Conservation (phyloP, 2,329 filamentous ascomycete genomes). For the Pyrenophora tritici-repentis region DNA sequence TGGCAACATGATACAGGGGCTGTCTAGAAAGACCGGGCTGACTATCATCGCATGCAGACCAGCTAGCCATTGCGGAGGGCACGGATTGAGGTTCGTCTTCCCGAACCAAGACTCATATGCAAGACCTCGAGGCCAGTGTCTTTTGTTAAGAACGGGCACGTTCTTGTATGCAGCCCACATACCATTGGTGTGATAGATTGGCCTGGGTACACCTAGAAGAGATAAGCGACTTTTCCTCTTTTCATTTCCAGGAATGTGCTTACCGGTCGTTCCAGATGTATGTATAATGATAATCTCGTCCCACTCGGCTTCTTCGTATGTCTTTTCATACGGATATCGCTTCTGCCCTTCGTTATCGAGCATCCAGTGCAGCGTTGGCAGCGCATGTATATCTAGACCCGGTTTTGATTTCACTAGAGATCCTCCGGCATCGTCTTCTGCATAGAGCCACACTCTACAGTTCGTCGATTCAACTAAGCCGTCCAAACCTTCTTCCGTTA, state of each 20-base stretch:
- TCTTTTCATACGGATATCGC: slow-evolving; percentile 17
- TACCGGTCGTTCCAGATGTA: slow-evolving; percentile 27
- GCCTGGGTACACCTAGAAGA: no score
- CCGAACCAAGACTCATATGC: slow-evolving; percentile 19
- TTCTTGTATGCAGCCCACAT: neutral
- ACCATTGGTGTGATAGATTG: no score
- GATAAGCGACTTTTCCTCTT: no score
- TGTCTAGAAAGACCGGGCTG: slow-evolving; percentile 13
- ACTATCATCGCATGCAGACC: slow-evolving; percentile 16
- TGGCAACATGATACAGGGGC: slow-evolving; percentile 13
- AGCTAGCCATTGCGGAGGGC: slow-evolving; percentile 25
- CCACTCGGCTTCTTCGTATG: slow-evolving; percentile 17
- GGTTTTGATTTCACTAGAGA: neutral
- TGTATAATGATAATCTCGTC: slow-evolving; percentile 25
- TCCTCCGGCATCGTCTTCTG: neutral
- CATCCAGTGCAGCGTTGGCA: neutral
- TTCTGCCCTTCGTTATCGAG: neutral
- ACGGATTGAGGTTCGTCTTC: slow-evolving; percentile 13
- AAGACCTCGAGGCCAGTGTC: slow-evolving; percentile 22
- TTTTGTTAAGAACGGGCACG: slow-evolving; percentile 2
- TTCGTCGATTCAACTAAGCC: neutral
- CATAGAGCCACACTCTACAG: neutral
- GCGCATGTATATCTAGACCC: neutral
- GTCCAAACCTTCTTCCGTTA: neutral
- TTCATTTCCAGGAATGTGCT: no score